A percentile compares a stretch with the other conserved stretches of the same genome.
Evolutionary conservation across 106 monocot genomes (phyloP).

Genomic region (Apostasia shenzhenica): DNA sequence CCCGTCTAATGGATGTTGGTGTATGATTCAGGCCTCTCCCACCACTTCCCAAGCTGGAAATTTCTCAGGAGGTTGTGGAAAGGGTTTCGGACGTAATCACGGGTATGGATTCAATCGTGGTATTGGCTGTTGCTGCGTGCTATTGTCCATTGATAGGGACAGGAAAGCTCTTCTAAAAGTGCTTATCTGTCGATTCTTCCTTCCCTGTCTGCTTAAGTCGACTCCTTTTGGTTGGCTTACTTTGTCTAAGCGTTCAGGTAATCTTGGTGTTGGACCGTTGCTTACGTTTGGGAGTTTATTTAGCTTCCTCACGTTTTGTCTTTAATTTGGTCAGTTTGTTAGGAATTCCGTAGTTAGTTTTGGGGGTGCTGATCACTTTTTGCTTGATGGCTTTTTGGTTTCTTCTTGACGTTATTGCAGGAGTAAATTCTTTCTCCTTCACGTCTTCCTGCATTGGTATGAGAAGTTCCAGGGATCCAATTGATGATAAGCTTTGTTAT

Average conservation of each 20-base stretch:
- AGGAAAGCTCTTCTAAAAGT: slow-evolving; percentile 69
- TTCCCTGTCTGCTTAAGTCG: background rate
- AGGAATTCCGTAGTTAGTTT: background rate
- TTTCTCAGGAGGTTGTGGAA: slow-evolving; percentile 40
- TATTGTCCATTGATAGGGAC: slow-evolving; percentile 48
- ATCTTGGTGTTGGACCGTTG: slow-evolving; percentile 59
- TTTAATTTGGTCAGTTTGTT: slow-evolving; percentile 77
- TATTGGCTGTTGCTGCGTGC: slow-evolving; percentile 46
- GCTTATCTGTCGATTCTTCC: background rate
- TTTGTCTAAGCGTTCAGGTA: slow-evolving; percentile 41
- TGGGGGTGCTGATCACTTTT: background rate
- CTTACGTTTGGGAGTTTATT: slow-evolving; percentile 75
- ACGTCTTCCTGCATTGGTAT: slow-evolving; percentile 59
- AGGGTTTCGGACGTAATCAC: slow-evolving; percentile 22
- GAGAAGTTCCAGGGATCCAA: slow-evolving; percentile 70
- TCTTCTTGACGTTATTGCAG: slow-evolving; percentile 29
- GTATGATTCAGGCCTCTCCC: slow-evolving; percentile 44
- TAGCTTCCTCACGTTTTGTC: slow-evolving; percentile 69
- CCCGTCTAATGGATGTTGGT: background rate
- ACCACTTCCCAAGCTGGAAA: slow-evolving; percentile 59
- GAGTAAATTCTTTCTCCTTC: slow-evolving; percentile 37
- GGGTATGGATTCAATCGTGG: slow-evolving; percentile 45
- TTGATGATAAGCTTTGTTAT: slow-evolving; percentile 58
- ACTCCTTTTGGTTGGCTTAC: background rate
- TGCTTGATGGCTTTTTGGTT: background rate